Base-by-base conservation (phyloP, 805 yeast species). In the Priceomyces haplophilus region DNA sequence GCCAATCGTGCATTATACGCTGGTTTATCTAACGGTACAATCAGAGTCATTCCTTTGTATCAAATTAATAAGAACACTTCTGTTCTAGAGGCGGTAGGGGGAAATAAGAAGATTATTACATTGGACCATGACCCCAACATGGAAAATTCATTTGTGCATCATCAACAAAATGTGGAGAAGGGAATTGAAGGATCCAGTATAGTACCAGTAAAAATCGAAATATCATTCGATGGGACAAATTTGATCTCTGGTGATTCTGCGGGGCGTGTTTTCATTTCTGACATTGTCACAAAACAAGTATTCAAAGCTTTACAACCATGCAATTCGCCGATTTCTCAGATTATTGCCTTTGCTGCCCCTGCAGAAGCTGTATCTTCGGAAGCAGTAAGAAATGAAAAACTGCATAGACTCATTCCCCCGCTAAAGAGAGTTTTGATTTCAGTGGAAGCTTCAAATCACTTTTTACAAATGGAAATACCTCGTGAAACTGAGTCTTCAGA, bases 191-290 rank as follows among this genome's bases (percentile, higher is more conserved):
- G 16, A n/a, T 8, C 23, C 12, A 45, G 49, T 8, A 58, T 60
- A 4, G 46, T 55, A 2, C 78, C 85, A 2, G 77, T 87, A 0
- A 65, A 77, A 31, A 50, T 89, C 40, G 69, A 67, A 1, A 61
- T 86, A 2, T 80, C 89, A 4, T 65, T 85, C 55, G 97, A 90
- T 57, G 96, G 91, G 3, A 79, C 90, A 13, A 60, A 68, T 29
- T 54, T 90, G 4, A 66, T 85, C 2, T 78, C 88, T 4, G 97
- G 97, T 27, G 95, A 87, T 56, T 60, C 73, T 0, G 55, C 52
- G n/a, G 97, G 97, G 1, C 71, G 76, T 21, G 78, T 87, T 2
- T 75, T 76, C 32, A 72, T 82, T 1, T 75, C 83, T 52, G 97
- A 91, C 60, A 69, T 82, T 4, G 76, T 72, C 12, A 80, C 91